Conservation (phyloP, 73 alveolate genomes). For the Tetrahymena borealis region DNA sequence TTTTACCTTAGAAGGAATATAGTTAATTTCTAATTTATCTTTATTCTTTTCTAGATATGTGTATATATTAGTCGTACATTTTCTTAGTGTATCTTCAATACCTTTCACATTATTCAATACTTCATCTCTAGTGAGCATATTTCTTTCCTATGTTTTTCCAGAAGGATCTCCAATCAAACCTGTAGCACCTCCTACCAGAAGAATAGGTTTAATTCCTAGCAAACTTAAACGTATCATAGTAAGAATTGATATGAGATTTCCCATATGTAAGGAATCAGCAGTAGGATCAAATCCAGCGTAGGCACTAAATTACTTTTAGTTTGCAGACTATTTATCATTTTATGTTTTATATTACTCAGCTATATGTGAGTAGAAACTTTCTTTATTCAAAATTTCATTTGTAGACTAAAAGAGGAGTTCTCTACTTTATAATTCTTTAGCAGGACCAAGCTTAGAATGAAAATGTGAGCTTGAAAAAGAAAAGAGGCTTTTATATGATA, state of each 20-base stretch:
- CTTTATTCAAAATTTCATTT: not conserved
- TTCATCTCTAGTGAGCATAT: not conserved
- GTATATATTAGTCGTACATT: not conserved
- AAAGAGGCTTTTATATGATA: not conserved
- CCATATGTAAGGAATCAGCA: slow-evolving; percentile 44
- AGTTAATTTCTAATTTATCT: not conserved
- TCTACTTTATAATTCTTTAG: not conserved
- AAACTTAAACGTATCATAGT: not conserved
- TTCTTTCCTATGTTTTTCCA: slow-evolving; percentile 22
- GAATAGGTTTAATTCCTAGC: slow-evolving; percentile 38
- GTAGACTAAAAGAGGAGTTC: not conserved
- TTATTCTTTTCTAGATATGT: not conserved
- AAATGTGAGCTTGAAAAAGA: not conserved
- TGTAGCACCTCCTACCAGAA: slow-evolving; percentile 50
- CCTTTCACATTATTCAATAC: not conserved
- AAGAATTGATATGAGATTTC: slow-evolving; percentile 37
- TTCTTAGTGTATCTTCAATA: not conserved
- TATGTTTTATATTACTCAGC: not conserved
- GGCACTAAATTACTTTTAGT: not conserved
- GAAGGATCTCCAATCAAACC: slow-evolving; percentile 49
- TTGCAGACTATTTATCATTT: not conserved
- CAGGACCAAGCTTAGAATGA: not conserved
- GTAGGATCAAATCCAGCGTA: slow-evolving; percentile 56
- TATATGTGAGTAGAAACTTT: not conserved
- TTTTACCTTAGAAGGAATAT: not conserved